A percentile compares a stretch with the other conserved stretches of the same genome.
Evolutionary conservation across 768 basidiomycete genomes (phyloP).

Genomic region (Lactifluus pinguis): DNA sequence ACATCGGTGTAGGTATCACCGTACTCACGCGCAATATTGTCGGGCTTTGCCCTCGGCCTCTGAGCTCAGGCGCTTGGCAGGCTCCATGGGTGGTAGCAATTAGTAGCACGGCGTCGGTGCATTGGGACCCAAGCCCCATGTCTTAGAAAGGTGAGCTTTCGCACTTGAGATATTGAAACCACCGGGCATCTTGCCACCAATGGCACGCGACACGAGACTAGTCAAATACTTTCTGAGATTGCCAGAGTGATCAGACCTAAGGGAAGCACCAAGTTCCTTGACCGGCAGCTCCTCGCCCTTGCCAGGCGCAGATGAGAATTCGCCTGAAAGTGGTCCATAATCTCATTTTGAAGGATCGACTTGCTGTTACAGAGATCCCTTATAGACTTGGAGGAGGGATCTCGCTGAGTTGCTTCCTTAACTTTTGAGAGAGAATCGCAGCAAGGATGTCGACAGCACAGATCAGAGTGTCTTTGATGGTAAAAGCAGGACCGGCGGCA

Average conservation of each 20-base stretch:
- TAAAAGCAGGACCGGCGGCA: slow-evolving; percentile 26
- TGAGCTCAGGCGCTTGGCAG: slow-evolving; percentile 83
- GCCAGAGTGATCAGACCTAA: slow-evolving; percentile 39
- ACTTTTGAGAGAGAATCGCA: too few relatives aligned
- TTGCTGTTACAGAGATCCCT: slow-evolving; percentile 32
- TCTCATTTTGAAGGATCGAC: too few relatives aligned
- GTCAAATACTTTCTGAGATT: too few relatives aligned
- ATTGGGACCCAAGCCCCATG: slow-evolving; percentile 90
- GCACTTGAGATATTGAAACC: slow-evolving; percentile 47
- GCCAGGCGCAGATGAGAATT: slow-evolving; percentile 92
- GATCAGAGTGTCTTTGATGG: too few relatives aligned
- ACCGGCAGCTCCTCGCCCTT: slow-evolving; percentile 97
- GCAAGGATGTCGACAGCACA: too few relatives aligned
- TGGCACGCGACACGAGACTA: slow-evolving; percentile 81
- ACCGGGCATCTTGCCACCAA: slow-evolving; percentile 97
- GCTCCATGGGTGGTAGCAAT: slow-evolving; percentile 61
- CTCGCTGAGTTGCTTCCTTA: slow-evolving; percentile 46
- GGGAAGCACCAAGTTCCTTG: slow-evolving; percentile 85
- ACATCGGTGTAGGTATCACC: slow-evolving; percentile 66
- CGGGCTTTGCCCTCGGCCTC: too few relatives aligned
- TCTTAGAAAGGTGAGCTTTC: too few relatives aligned
- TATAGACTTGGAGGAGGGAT: slow-evolving; percentile 89
- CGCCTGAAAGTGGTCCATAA: slow-evolving; percentile 52
- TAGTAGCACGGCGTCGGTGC: slow-evolving; percentile 58
- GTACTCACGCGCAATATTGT: too few relatives aligned